Evolutionary conservation across 1,284 basidiomycete species (phyloP), one percentile per base, ranked within the genome.

Genomic region (Marasmius fiardii): DNA sequence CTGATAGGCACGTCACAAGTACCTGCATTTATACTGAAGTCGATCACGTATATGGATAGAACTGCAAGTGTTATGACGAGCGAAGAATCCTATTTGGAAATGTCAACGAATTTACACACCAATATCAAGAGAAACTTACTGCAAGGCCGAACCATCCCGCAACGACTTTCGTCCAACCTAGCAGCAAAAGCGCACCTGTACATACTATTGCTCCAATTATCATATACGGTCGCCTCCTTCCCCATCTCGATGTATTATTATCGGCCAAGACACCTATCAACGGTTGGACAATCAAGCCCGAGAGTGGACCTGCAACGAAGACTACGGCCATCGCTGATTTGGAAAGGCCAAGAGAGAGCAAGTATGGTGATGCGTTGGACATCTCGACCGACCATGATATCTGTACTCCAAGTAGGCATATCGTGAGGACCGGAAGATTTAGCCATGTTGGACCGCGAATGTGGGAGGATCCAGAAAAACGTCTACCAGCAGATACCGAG

Each of bases 351-450:
- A 98, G 83, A 0, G 92, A 92, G 52, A 97, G 79, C 1, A 98
- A 80, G 71, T 96, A 98, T 0, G 95, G 95, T 0, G 94, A 92
- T n/a, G 90, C 92, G 64, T 94, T 93, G 1, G 90, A 89, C 90
- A 95, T 93, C 68, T 95, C 93, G 3, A 95, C 87, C 1, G 89
- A 91, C 93, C 93, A 95, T 54, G 94, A 83, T 61, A 92, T 83
- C 67, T 92, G 90, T 1, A 93, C 85, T 12, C 92, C 92, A 3
- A 93, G 71, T 58, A 94, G 74, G 1, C 91, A 89, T 20, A 93
- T 66, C 0, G 91, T 94, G 51, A 94, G 71, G 4, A 83, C 74
- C 0, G 92, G 91, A 41, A 93, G 70, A 57, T 81, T 82, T 3
- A 80, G 70, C 81, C 82, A 88, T 51, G 65, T 64, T 1, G 87